Evolutionary conservation across 2,329 filamentous ascomycete species (phyloP).

Genomic region (Beauveria rudraprayagi): DNA sequence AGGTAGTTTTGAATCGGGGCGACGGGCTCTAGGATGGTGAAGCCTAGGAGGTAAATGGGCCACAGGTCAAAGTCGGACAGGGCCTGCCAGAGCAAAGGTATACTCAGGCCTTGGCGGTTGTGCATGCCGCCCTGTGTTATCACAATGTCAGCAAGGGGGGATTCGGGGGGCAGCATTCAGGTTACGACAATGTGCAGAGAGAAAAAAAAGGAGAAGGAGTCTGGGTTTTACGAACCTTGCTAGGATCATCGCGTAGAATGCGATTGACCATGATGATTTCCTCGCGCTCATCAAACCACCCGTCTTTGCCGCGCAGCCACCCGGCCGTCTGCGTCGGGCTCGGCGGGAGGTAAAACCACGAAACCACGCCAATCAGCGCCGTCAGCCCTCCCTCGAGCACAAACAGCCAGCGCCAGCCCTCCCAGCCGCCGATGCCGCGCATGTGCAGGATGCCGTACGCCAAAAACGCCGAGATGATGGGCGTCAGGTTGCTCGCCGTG

Average conservation of each 20-base stretch:
- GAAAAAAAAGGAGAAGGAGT: too few relatives aligned
- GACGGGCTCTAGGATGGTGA: slow-evolving; percentile 40
- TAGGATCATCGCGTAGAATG: slow-evolving; percentile 49
- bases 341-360: slow-evolving; percentile 48
- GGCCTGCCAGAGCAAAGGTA: slow-evolving; percentile 40
- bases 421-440: slow-evolving; percentile 26
- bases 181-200: too few relatives aligned
- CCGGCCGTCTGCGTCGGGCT: slow-evolving; percentile 41
- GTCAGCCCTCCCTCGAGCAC: slow-evolving; percentile 44
- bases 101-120: slow-evolving; percentile 49
- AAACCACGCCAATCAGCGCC: slow-evolving; percentile 40
- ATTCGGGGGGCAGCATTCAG: too few relatives aligned
- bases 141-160: neutral
- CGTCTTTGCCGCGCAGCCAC: slow-evolving; percentile 42
- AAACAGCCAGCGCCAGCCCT: slow-evolving; percentile 44
- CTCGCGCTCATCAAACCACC: slow-evolving; percentile 54
- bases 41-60: slow-evolving; percentile 45
- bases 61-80: slow-evolving; percentile 42
- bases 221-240: slow-evolving; percentile 25
- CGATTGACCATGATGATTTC: slow-evolving; percentile 55
- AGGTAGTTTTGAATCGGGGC: slow-evolving; percentile 44
- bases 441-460: slow-evolving; percentile 34
- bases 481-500: slow-evolving; percentile 31
- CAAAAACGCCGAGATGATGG: slow-evolving; percentile 30
- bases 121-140: slow-evolving; percentile 42